These are phyloP conservation scores for rapeseed (Brassica napus) DNA, from an alignment of 345 rosid species.

Conservation along the genomic window DNA sequence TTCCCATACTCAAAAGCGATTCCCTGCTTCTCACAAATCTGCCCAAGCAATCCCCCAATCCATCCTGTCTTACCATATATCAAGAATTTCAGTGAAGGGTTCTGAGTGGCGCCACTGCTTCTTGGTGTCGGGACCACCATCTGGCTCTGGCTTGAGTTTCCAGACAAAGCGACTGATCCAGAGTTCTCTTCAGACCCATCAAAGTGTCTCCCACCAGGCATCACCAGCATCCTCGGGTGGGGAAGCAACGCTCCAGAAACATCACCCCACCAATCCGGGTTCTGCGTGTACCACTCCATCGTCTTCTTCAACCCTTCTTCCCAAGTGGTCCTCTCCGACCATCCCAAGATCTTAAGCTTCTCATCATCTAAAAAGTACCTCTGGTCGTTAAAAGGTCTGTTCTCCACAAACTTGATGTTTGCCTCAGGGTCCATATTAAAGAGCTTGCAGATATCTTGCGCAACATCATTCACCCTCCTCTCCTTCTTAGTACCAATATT, in stretches of 20 bases:
- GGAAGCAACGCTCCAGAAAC: constrained; percentile 85
- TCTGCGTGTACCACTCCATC: constrained; percentile 73
- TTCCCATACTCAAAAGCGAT: constrained; percentile 62
- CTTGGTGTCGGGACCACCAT: constrained; percentile 62
- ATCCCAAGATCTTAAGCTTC: constrained; percentile 74
- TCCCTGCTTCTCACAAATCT: constrained; percentile 64
- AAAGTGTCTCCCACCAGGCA: constrained; percentile 78
- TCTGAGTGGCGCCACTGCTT: constrained; percentile 35
- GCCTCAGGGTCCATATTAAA: constrained; percentile 62
- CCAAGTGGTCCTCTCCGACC: constrained; percentile 79
- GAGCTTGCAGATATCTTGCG: constrained; percentile 68
- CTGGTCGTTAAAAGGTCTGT: constrained; percentile 85
- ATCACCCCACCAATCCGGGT: constrained; percentile 94
- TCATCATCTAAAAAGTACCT: constrained; percentile 82
- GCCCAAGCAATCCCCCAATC: constrained; percentile 71
- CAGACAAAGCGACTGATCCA: constrained; percentile 39
- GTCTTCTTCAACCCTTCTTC: constrained; percentile 81
- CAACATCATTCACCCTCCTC: constrained; percentile 87
- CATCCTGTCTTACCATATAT: constrained; percentile 72
- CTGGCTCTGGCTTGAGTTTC: constrained; percentile 47
- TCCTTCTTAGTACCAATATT: constrained; percentile 82
- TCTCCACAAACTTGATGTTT: constrained; percentile 71
- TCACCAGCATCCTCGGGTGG: constrained; percentile 85
- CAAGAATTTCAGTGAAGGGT: constrained; percentile 53
- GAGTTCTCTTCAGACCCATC: constrained; percentile 66